A percentile compares a stretch with the other conserved stretches of the same genome.
phyloP scores from a whole-genome alignment of 352 stramenopile genomes.

The Globisporangium cylindrosporum region DNA sequence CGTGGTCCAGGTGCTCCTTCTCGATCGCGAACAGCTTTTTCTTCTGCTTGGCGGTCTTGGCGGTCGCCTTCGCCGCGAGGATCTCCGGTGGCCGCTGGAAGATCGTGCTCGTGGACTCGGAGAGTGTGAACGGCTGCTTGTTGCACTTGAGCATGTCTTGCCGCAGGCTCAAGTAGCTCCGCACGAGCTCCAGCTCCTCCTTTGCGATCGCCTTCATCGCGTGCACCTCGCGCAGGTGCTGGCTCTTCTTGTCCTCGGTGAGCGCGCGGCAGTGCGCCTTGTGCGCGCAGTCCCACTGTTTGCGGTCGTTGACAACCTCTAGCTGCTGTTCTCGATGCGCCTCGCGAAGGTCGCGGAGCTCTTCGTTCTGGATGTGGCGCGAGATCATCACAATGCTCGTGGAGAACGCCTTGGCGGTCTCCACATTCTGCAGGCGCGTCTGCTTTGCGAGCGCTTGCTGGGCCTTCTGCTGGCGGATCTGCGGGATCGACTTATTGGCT shows the following conservation, averaged over 20 bases:
- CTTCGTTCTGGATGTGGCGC: conserved; percentile 66
- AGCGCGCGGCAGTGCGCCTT: conserved; percentile 54
- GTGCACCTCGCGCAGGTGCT: conserved; percentile 44
- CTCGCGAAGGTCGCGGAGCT: conserved; percentile 47
- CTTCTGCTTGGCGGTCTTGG: conserved; percentile 40
- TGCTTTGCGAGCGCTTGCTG: conserved; percentile 32
- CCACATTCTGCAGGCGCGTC: conserved; percentile 31
- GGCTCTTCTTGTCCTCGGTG: conserved; percentile 34
- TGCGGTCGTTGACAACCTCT: conserved; percentile 41
- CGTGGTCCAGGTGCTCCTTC: conserved; percentile 59
- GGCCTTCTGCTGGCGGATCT: conserved; percentile 29
- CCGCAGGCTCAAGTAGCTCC: conserved; percentile 37
- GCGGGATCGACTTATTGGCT: conserved; percentile 23
- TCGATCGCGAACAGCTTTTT: conserved; percentile 44
- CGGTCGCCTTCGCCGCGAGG: conserved; percentile 54
- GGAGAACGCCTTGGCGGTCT: conserved; percentile 60
- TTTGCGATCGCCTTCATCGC: conserved; percentile 57
- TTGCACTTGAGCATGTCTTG: conserved; percentile 45
- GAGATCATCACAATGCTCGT: conserved; percentile 76
- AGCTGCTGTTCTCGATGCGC: conserved; percentile 38
- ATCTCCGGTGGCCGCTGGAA: conserved; percentile 65
- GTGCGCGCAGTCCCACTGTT: conserved; percentile 45
- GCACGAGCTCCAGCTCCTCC: conserved; percentile 46
- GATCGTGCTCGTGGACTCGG: conserved; percentile 66
- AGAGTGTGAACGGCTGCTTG: conserved; percentile 55